These are phyloP conservation scores for Cladorrhinum samala DNA, from an alignment of 495 filamentous ascomycete species.

Conservation along the genomic window DNA sequence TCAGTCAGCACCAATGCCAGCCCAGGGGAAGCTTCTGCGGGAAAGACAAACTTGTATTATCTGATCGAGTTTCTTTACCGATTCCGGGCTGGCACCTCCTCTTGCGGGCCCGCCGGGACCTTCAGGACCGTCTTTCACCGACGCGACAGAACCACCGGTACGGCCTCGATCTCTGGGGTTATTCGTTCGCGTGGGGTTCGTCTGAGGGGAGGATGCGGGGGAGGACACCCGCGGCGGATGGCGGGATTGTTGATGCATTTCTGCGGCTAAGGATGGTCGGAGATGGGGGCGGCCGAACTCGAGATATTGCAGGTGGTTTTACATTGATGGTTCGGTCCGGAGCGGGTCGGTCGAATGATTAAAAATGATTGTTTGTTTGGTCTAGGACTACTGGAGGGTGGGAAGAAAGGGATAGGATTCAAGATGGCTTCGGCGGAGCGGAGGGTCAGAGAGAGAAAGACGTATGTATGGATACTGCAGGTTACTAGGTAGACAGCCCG, in stretches of 20 bases:
- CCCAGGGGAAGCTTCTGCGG: neutral
- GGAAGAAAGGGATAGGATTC: too few species aligned
- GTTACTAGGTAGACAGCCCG: too few species aligned
- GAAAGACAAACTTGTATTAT: conserved; percentile 70
- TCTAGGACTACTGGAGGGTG: too few species aligned
- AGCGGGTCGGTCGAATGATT: too few species aligned
- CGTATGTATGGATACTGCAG: too few species aligned
- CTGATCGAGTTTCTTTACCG: conserved; percentile 73
- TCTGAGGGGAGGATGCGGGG: conserved; percentile 58
- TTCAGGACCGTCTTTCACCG: conserved; percentile 32
- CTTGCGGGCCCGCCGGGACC: conserved; percentile 38
- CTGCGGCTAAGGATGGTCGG: conserved; percentile 12
- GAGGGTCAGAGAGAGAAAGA: neutral
- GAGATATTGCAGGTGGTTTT: neutral
- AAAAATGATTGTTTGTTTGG: too few species aligned
- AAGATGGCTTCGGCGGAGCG: too few species aligned
- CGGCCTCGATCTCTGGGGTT: conserved; percentile 57
- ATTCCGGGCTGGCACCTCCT: conserved; percentile 47
- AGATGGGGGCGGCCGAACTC: conserved; percentile 1
- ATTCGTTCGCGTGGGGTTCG: conserved; percentile 63
- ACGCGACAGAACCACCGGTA: conserved; percentile 31
- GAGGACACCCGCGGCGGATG: conserved; percentile 59
- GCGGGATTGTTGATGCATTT: conserved; percentile 82
- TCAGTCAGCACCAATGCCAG: conserved; percentile 14
- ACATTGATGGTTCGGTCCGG: too few species aligned